Evolutionary conservation across 371 early-diverging fungal species (phyloP), one percentile per base, ranked within the genome.

Genomic region (Zychaea mexicana): DNA sequence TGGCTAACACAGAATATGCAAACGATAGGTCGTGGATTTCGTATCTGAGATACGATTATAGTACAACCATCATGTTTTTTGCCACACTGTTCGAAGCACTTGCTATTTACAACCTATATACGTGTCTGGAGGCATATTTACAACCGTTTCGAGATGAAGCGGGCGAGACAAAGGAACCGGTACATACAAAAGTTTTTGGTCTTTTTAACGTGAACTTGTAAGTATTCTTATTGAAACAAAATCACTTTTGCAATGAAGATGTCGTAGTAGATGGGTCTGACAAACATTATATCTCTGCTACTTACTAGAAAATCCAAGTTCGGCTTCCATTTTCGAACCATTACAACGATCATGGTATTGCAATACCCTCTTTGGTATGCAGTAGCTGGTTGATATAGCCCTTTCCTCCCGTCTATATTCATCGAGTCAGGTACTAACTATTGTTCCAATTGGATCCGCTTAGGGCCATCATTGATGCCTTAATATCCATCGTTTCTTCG

Each of bases 311-410:
- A 79, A 71, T 82, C 82, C 8, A 79, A 78, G 56, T 82, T 76
- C 68, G 82, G 82, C 15, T 59, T 82, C 30, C 82, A 82, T 57
- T 82, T 69, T 61, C 68, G 79, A 13, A 69, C 75, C 8, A 77
- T 82, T 10, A 76, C 69, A n/a, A 76, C 76, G 26, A 77, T 82
- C 33, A 66, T 73, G 15, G 78, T 82, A 13, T 69, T 75, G 21
- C 82, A 82, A 55, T 82, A 72, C 63, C 82, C 82, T 30, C 63
- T 82, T n/a, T 82, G 82, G 82, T 82, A 73, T 67, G 45, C 56
- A 22, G 3, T 42, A 7, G 3, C 15, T 42, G n/a, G 13, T 42
- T 42, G 28, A 45, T 17, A 56, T 3, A 55, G 15, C 9, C 42
- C 21, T 31, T 53, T 15, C 22, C 3, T 13, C 39, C 12, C 38